A percentile compares a stretch with the other conserved stretches of the same genome.
Conservation (phyloP, 352 stramenopile genomes). For the Elongisporangium undulatum region DNA sequence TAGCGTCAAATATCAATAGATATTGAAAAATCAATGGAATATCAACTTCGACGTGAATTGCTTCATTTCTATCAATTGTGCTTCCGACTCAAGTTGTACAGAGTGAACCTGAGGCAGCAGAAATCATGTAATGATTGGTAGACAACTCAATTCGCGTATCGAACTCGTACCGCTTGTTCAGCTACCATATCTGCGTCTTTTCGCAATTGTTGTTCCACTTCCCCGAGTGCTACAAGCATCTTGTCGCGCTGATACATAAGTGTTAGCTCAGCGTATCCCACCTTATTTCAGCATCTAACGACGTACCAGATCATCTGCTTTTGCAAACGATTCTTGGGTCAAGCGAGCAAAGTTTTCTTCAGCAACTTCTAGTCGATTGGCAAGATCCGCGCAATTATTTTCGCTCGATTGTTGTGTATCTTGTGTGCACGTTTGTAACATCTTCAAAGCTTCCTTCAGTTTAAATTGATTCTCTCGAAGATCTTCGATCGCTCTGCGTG, state of each 20-base stretch:
- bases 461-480: constrained; percentile 40
- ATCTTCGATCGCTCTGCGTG: constrained; percentile 27
- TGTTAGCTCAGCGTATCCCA: neutral
- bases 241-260: constrained; percentile 16
- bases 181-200: constrained; percentile 28
- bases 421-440: constrained; percentile 40
- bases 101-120: constrained; percentile 11
- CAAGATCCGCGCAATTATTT: constrained; percentile 20
- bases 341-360: constrained; percentile 41
- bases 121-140: neutral
- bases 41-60: constrained; percentile 9
- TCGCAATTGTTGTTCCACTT: constrained; percentile 34
- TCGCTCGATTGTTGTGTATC: constrained; percentile 29
- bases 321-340: constrained; percentile 23
- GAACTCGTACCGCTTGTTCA: constrained; percentile 21
- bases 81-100: constrained; percentile 11
- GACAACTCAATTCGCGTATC: neutral
- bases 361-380: constrained; percentile 26
- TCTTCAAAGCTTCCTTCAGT: constrained; percentile 39
- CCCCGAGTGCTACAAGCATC: constrained; percentile 25
- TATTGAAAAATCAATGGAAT: too few relatives aligned
- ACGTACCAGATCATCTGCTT: constrained; percentile 47
- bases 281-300: neutral
- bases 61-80: constrained; percentile 12
- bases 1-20: too few relatives aligned